These are phyloP conservation scores for Erythrobasidium hasegawianum DNA, from an alignment of 1,284 basidiomycete genomes.

Conservation along the genomic window DNA sequence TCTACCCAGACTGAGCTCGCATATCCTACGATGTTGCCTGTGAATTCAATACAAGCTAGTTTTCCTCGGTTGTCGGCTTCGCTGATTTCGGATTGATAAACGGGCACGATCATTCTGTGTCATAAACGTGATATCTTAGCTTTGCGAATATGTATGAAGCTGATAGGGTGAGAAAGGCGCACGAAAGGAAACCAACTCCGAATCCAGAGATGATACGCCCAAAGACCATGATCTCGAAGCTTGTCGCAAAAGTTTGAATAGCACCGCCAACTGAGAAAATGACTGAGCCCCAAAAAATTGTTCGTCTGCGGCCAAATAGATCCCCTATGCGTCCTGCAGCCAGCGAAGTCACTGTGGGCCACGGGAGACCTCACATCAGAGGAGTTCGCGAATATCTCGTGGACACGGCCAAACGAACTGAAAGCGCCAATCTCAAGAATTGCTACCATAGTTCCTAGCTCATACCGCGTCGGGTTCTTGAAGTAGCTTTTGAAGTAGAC, in stretches of 20 bases:
- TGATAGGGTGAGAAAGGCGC: constrained; percentile 50
- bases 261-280: constrained; percentile 85
- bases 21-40: constrained; percentile 80
- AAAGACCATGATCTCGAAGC: constrained; percentile 79
- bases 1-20: constrained; percentile 93
- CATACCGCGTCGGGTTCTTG: constrained; percentile 63
- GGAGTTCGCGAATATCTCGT: too few species aligned
- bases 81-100: constrained; percentile 95
- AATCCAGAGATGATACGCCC: constrained; percentile 85
- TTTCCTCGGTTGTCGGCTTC: constrained; percentile 88
- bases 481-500: constrained; percentile 54
- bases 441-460: constrained; percentile 71
- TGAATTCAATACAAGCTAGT: constrained; percentile 95
- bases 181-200: constrained; percentile 90
- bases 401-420: too few species aligned
- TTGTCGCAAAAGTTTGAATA: constrained; percentile 80
- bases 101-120: constrained; percentile 90
- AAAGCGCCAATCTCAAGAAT: constrained; percentile 79
- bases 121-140: too few species aligned
- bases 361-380: too few species aligned
- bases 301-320: constrained; percentile 77
- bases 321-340: constrained; percentile 85
- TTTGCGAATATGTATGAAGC: too few species aligned
- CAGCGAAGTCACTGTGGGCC: constrained; percentile 70
- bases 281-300: constrained; percentile 78